Conservation (phyloP, 1,284 basidiomycete genomes). For the Puccinia novopanici region DNA sequence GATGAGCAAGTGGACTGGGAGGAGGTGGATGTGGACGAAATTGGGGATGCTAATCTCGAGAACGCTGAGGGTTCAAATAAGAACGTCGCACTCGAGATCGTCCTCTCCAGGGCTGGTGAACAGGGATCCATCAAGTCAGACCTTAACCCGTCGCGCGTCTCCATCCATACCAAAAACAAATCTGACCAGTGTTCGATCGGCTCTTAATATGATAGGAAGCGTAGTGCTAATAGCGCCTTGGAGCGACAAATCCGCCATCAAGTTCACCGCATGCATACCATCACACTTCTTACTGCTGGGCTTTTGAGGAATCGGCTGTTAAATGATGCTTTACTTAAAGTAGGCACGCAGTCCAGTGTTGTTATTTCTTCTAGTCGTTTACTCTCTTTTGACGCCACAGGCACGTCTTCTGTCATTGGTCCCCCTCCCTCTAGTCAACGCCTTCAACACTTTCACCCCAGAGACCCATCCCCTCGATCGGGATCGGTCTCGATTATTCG, state of each 20-base stretch:
- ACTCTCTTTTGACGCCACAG: constrained; percentile 16
- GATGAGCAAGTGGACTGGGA: constrained; percentile 44
- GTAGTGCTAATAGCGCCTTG: constrained; percentile 36
- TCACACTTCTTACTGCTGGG: constrained; percentile 75
- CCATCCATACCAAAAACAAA: background rate
- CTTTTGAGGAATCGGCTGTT: constrained; percentile 78
- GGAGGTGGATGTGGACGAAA: constrained; percentile 35
- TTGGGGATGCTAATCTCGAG: constrained; percentile 5
- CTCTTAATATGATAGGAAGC: constrained; percentile 14
- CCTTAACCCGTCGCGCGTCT: background rate
- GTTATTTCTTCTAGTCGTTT: background rate
- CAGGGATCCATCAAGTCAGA: constrained; percentile 33
- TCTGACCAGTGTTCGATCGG: background rate
- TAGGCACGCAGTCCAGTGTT: constrained; percentile 57
- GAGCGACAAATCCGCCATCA: constrained; percentile 74
- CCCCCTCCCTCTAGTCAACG: constrained; percentile 74
- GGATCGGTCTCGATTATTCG: constrained; percentile 79
- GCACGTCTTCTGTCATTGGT: constrained; percentile 64
- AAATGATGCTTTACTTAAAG: constrained; percentile 79
- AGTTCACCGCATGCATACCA: constrained; percentile 82
- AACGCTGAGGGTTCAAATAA: background rate
- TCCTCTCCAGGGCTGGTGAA: constrained; percentile 37
- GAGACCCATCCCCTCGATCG: constrained; percentile 76
- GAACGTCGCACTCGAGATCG: constrained; percentile 26
- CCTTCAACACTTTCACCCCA: constrained; percentile 76